These are phyloP conservation scores for Dovyalis caffra DNA, from an alignment of 345 rosid genomes.

Conservation along the genomic window DNA sequence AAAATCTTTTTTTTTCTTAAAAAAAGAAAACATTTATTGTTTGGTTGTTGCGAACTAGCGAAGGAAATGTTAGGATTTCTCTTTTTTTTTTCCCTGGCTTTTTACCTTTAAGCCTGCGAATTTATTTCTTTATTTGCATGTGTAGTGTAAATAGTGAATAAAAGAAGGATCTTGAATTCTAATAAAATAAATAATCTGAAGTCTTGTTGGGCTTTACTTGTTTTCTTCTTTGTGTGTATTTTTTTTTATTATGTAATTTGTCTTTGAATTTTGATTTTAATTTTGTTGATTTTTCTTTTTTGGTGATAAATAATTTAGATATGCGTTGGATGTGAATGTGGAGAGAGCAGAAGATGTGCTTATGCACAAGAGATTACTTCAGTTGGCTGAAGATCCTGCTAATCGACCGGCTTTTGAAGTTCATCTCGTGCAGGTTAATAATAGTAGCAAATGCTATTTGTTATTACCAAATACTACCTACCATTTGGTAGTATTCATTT, in stretches of 20 bases:
- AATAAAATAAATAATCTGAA: neutral
- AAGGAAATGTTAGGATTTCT: slow-evolving; percentile 5
- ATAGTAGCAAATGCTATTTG: neutral
- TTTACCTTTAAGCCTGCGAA: neutral
- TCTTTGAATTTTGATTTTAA: neutral
- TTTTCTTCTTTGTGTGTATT: neutral
- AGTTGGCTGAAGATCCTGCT: slow-evolving; percentile 72
- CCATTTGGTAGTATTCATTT: neutral
- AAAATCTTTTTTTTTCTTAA: no score
- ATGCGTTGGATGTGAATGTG: slow-evolving; percentile 91
- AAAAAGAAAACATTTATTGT: slow-evolving; percentile 15
- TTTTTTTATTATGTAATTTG: neutral
- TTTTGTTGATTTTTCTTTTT: neutral
- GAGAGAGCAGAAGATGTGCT: slow-evolving; percentile 97
- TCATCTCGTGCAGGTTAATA: slow-evolving; percentile 76
- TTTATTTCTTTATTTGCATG: neutral
- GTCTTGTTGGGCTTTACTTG: neutral
- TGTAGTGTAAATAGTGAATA: neutral
- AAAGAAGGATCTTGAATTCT: neutral
- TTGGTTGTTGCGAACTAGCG: slow-evolving; percentile 13
- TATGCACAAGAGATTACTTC: slow-evolving; percentile 69
- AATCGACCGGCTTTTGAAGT: slow-evolving; percentile 84
- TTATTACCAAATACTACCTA: no score
- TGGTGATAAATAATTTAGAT: slow-evolving; percentile 39
- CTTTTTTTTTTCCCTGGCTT: neutral